Base-by-base conservation (phyloP, 192 early-diverging fungal species). In the Backusella liffmaniae region DNA sequence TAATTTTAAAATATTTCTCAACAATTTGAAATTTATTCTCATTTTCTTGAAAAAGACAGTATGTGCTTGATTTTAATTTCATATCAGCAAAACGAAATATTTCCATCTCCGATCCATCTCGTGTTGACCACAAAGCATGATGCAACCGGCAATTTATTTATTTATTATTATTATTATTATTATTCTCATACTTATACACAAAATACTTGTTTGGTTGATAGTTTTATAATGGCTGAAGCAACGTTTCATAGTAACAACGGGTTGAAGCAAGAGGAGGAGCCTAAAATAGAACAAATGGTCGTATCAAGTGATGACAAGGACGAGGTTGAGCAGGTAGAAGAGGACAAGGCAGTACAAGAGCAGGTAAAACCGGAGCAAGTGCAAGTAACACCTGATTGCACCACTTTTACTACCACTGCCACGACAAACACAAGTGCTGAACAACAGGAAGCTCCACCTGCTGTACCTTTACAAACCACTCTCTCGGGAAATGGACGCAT, bases 401-500 rank as follows among this genome's bases (percentile, higher is more conserved):
- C 32, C 32, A 32, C 32, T 32, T 1, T 32, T 32, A 3, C 32
- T 32, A 32, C 32, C 30, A 32, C 53, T 12, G 23, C 53, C 9
- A 26, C 23, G 9, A n/a, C 18, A 21, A 56, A 6, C 23, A 29
- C 56, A 62, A 62, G 10, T 13, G 23, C 21, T 3, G 56, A 29
- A 29, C 56, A 62, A 12, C 10, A 12, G 1, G 23, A 59, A 59
- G 10, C 23, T 23, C 53, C 26, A 26, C 26, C 26, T 26, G 10
- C 21, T 30, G 7, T 3, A 1, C 66, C 66, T 67, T 34, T n/a
- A n/a, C 5, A 37, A 23, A 30, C 70, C 13, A 51, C 39, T 36
- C 49, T 73, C 32, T 32, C 72, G 8, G 72, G n/a, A 30, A 73
- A 73, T 73, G 36, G 32, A 21, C 26, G 34, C 41, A 85, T 80